Base-by-base conservation (phyloP, 2,329 filamentous ascomycete species). In the Colletotrichum sp. region DNA sequence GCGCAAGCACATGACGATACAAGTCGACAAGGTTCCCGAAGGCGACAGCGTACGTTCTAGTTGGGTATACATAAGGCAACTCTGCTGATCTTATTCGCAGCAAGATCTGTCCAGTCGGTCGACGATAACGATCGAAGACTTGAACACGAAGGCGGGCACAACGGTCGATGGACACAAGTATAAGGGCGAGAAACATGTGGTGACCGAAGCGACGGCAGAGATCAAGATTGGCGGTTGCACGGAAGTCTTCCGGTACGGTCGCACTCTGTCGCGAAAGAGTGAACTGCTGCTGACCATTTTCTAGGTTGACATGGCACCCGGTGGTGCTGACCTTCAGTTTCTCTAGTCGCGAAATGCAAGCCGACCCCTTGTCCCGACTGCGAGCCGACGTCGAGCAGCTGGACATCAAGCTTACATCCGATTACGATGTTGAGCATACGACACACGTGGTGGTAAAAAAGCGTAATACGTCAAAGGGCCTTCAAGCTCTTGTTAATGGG, bases 401-500 rank as follows among this genome's bases (percentile, higher is more conserved):
- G n/a, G 97, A 98, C 82, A 93, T 99, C 83, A 99, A 98, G 83
- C 93, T 95, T 16, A 87, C 94, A 16, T 88, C 91, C 59, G 93
- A 96, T 6, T 98, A 95, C 83, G 86, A 94, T 28, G 86, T 90
- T 30, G 89, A 87, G 18, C 86, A 90, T 32, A 98, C 96, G 0
- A 98, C 96, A 0, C 96, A 99, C 83, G 94, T 98, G 13, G 92
- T 99, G 39, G 93, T 95, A 9, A 95, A 93, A 83, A 98, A 98
- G 85, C 91, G 97, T 64, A 99, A 99, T 83, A 96, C 95, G 0
- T 91, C 96, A 0, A 96, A 95, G 78, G 95, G 95, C 0, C 88
- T 99, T 4, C 95, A 98, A 81, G 96, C 95, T 3, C 88, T 99
- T 12, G 93, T 98, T 48, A 94, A 96, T 80, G 95, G 92, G 16